Conservation (phyloP, 257 asterid genomes). For the Solanum clarkiae region DNA sequence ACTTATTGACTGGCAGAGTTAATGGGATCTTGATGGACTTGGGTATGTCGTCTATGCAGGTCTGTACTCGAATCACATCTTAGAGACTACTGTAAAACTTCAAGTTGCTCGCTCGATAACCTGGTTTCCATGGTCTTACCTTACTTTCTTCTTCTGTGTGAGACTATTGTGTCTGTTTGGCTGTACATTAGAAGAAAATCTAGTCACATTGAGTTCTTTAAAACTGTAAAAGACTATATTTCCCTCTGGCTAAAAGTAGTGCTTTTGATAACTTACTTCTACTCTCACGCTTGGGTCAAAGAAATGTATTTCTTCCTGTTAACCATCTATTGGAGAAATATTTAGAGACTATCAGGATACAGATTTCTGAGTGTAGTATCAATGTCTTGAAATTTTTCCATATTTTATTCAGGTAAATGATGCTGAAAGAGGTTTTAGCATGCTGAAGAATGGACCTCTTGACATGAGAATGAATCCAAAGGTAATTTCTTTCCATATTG, state of each 20-base stretch:
- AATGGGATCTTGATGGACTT: slow-evolving; percentile 88
- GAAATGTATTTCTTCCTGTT: background rate
- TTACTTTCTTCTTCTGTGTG: background rate
- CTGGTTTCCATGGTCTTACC: background rate
- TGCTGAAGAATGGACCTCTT: slow-evolving; percentile 83
- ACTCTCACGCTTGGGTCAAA: background rate
- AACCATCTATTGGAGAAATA: background rate
- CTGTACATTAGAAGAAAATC: background rate
- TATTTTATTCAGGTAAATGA: slow-evolving; percentile 52
- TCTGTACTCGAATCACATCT: slow-evolving; percentile 1
- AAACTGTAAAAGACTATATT: background rate
- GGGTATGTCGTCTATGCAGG: slow-evolving; percentile 99
- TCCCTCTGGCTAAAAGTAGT: background rate
- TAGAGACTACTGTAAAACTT: background rate
- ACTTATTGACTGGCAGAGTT: slow-evolving; percentile 33
- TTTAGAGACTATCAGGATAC: background rate
- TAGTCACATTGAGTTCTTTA: background rate
- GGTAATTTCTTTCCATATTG: slow-evolving; percentile 25
- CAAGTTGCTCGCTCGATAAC: background rate
- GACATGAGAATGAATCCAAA: slow-evolving; percentile 98
- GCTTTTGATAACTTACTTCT: background rate
- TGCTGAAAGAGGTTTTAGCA: slow-evolving; percentile 87
- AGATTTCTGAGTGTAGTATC: background rate
- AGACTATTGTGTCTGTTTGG: background rate
- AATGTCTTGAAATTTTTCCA: background rate